Conservation (phyloP, 2,329 filamentous ascomycete species). For the Fusarium hainanense region DNA sequence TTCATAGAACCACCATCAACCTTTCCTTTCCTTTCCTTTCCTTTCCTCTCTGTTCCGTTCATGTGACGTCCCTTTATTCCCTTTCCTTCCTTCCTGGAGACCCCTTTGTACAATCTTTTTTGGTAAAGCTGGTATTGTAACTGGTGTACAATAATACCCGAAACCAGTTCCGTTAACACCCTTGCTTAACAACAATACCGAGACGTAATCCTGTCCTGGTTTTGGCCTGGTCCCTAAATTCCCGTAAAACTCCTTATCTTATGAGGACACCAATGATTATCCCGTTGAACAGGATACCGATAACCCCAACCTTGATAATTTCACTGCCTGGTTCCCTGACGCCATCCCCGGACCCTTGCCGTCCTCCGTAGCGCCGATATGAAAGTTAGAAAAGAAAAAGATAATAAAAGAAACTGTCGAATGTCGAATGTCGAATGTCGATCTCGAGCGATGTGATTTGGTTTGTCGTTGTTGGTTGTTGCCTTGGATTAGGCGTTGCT, state of each 20-base stretch:
- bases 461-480: neutral
- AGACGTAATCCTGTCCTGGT: slow-evolving; percentile 33
- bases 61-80: neutral
- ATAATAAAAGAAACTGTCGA: neutral
- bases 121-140: neutral
- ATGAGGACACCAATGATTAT: neutral
- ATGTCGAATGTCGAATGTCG: neutral
- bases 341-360: slow-evolving; percentile 30
- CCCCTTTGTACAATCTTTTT: neutral
- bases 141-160: neutral
- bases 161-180: slow-evolving; percentile 3
- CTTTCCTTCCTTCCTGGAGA: neutral
- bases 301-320: neutral
- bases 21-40: neutral
- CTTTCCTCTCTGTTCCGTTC: neutral
- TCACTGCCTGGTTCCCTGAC: slow-evolving; percentile 26
- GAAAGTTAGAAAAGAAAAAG: neutral
- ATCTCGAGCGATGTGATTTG: slow-evolving; percentile 25
- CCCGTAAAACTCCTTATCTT: slow-evolving; percentile 11
- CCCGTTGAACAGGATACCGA: slow-evolving; percentile 2
- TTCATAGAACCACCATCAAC: neutral
- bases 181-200: slow-evolving; percentile 27
- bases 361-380: slow-evolving; percentile 30
- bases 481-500: slow-evolving; percentile 11
- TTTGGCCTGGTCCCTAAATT: slow-evolving; percentile 27